Base-by-base conservation (phyloP, 2,329 filamentous ascomycete genomes). In the Chrysosporium queenslandicum region DNA sequence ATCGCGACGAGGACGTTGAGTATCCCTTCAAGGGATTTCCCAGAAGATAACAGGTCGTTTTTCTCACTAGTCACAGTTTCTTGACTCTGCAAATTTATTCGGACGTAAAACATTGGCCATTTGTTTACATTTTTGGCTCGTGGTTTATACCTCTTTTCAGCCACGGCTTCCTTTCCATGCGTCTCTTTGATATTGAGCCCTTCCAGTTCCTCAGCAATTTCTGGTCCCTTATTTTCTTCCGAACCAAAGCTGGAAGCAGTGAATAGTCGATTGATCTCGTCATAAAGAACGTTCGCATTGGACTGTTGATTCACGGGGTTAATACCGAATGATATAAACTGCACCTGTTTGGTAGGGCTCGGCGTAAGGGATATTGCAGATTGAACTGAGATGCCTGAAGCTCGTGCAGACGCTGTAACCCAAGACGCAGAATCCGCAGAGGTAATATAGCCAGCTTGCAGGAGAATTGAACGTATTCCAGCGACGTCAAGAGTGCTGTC, bases 91-190 rank as follows among this genome's bases (percentile, higher is more conserved):
- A 77, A 61, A 1, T 74, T 69, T 32, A 95, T 78, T 25, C 80
- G 80, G n/a, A 97, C 69, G 60, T 83, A 85, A 61, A 95, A 97
- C 82, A 91, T 91, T 0, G 91, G 89, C 82, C 87, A 92, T 47
- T 81, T 78, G 61, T 96, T 88, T 8, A 90, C 72, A 0, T 81
- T 76, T 63, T 87, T 91, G 7, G 45, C 41, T 40, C 74, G 76
- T 11, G 69, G 59, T 6, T 73, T 77, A 1, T 70, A 71, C 25
- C 76, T 72, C 5, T 61, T 66, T 53, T 75, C 50, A 30, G 21
- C n/a, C 37, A 42, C 37, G 18, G 54, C 50, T 21, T 49, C 49
- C 14, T 55, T 52, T 16, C n/a, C n/a, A n/a, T 54, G 48, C 2
- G 50, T 63, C 64, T 56, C 75, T 70, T 46, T 64, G 47, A 48